phyloP scores from a whole-genome alignment of 2,329 filamentous ascomycete genomes.

The Hypoxylon sp. region DNA sequence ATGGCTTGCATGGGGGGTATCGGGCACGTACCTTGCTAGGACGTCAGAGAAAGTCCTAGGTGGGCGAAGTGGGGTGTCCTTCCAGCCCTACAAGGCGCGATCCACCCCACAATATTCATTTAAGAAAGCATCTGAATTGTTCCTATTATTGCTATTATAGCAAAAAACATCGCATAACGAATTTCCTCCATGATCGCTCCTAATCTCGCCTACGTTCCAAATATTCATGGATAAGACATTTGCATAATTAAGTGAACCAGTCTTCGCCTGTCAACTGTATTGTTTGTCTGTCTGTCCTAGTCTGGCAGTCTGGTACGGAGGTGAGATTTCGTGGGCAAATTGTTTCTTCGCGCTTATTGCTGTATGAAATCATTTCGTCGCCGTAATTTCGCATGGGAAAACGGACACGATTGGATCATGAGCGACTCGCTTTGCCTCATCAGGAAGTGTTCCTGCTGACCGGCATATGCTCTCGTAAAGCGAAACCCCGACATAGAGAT shows the following conservation, averaged over 20 bases:
- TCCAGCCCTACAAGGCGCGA: constrained; percentile 33
- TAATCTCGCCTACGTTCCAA: not conserved
- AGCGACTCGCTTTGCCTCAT: not conserved
- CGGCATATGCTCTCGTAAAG: too few species aligned
- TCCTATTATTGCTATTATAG: not conserved
- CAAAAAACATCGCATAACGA: not conserved
- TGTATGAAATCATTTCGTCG: too few species aligned
- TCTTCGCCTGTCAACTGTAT: too few species aligned
- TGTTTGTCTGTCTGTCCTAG: not conserved
- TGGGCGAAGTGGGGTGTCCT: too few species aligned
- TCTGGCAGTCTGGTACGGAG: not conserved
- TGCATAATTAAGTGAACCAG: too few species aligned
- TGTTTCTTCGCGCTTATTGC: not conserved
- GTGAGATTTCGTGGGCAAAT: not conserved
- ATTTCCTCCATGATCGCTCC: not conserved
- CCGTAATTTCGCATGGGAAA: too few species aligned
- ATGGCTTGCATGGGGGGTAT: too few species aligned
- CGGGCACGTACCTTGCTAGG: not conserved
- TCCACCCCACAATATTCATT: constrained; percentile 21
- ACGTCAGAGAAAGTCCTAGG: not conserved
- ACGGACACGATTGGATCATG: not conserved
- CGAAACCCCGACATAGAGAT: not conserved
- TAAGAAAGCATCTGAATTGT: too few species aligned
- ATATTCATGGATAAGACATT: too few species aligned
- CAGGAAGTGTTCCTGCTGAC: not conserved